Conservation (phyloP, 371 early-diverging fungal genomes). For the Lichtheimia hyalospora region DNA sequence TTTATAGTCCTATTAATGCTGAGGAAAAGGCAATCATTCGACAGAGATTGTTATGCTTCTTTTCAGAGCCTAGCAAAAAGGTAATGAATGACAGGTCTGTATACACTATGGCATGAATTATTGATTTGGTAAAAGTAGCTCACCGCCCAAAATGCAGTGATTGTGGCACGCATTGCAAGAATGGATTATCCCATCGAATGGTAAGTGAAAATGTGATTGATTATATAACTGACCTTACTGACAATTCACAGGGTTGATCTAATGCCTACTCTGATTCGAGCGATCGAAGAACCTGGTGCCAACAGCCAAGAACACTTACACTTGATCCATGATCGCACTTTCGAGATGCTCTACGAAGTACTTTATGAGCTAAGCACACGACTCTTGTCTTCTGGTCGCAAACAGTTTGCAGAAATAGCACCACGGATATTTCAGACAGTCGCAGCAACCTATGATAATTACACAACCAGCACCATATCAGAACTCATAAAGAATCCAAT, state of each 20-base stretch:
- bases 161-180: constrained; percentile 76
- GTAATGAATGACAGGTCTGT: constrained; percentile 28
- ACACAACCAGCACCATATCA: constrained; percentile 41
- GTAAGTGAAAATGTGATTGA: constrained; percentile 29
- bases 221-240: too few relatives aligned
- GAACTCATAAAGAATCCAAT: neutral
- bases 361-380: constrained; percentile 80
- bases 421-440: constrained; percentile 64
- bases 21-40: constrained; percentile 75
- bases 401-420: constrained; percentile 66
- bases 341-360: constrained; percentile 78
- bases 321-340: constrained; percentile 64
- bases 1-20: constrained; percentile 57
- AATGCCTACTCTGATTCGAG: constrained; percentile 57
- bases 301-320: constrained; percentile 31
- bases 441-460: constrained; percentile 56
- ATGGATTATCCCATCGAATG: constrained; percentile 83
- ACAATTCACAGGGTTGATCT: constrained; percentile 64
- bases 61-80: constrained; percentile 70
- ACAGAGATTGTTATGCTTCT: constrained; percentile 50
- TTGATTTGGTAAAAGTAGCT: constrained; percentile 44
- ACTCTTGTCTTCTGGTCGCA: constrained; percentile 67
- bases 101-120: neutral
- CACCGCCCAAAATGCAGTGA: constrained; percentile 73
- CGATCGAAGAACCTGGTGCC: constrained; percentile 56